Conservation (phyloP, 208 protist species). For the Crithidia expoeki region DNA sequence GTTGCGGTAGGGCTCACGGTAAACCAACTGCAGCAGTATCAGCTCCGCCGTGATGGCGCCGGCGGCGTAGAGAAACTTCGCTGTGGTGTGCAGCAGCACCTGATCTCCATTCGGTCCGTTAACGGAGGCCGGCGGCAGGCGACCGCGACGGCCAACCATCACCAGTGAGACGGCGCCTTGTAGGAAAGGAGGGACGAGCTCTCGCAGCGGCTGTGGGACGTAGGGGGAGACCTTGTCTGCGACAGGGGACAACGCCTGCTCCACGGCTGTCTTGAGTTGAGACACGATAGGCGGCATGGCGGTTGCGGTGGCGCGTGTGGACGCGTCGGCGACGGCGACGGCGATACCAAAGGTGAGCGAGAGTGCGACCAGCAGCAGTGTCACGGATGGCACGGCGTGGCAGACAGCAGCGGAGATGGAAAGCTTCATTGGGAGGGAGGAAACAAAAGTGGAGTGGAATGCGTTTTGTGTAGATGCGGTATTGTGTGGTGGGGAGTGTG, state of each 20-base stretch:
- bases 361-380: not conserved
- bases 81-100: slow-evolving; percentile 39
- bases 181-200: slow-evolving; percentile 35
- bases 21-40: slow-evolving; percentile 53
- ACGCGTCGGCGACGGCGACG: not conserved
- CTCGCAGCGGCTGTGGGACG: slow-evolving; percentile 1
- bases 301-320: not conserved
- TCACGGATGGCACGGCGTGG: slow-evolving; percentile 1
- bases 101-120: slow-evolving; percentile 25
- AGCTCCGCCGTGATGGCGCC: slow-evolving; percentile 53
- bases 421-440: not conserved
- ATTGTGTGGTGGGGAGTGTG: too few species aligned
- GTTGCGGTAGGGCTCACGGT: slow-evolving; percentile 54
- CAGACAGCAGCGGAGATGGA: not conserved
- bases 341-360: too few species aligned
- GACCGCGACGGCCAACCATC: slow-evolving; percentile 30
- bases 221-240: slow-evolving; percentile 2
- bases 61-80: slow-evolving; percentile 63
- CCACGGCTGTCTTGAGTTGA: not conserved
- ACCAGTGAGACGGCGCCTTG: slow-evolving; percentile 47
- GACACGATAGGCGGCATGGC: not conserved
- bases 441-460: too few species aligned
- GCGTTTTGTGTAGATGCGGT: too few species aligned
- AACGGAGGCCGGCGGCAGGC: slow-evolving; percentile 24
- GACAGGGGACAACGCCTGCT: slow-evolving; percentile 5